phyloP scores from a whole-genome alignment of 345 rosid species.

The Syzygium oleosum region DNA sequence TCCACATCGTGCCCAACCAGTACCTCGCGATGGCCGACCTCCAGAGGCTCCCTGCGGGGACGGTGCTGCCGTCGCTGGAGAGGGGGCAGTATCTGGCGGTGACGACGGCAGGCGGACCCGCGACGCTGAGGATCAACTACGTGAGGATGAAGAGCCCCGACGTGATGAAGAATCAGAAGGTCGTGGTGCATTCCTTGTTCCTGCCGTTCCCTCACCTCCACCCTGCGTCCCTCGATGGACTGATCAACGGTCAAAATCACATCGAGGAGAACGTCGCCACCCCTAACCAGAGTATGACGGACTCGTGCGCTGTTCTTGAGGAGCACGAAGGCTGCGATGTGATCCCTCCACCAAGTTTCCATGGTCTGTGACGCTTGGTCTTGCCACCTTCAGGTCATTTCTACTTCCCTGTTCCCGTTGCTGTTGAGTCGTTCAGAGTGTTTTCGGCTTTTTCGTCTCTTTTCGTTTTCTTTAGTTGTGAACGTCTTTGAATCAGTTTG shows the following conservation, averaged over 20 bases:
- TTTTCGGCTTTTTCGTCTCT: not conserved
- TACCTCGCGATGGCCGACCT: slow-evolving; percentile 31
- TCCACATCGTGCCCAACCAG: slow-evolving; percentile 52
- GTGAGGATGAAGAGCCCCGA: slow-evolving; percentile 13
- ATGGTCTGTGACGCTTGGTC: not conserved
- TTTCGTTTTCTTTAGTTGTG: not conserved
- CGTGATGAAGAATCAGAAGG: slow-evolving; percentile 8
- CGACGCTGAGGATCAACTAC: slow-evolving; percentile 11
- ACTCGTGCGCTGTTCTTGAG: not conserved
- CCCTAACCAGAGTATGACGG: not conserved
- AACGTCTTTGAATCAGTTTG: not conserved
- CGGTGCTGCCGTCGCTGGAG: slow-evolving; percentile 24
- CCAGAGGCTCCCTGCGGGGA: slow-evolving; percentile 24
- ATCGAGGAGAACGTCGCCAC: not conserved
- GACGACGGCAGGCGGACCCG: slow-evolving; percentile 10
- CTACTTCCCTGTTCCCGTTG: not conserved
- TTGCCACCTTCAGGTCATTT: not conserved
- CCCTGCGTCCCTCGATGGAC: not conserved
- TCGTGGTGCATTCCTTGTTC: slow-evolving; percentile 15
- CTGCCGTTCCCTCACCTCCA: slow-evolving; percentile 17
- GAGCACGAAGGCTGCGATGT: not conserved
- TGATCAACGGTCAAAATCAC: not conserved
- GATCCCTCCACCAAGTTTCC: not conserved
- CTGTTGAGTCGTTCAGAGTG: not conserved
- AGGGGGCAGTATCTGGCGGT: slow-evolving; percentile 24